Evolutionary conservation across 2,329 filamentous ascomycete genomes (phyloP).

Genomic region (Epichloe sylvatica): DNA sequence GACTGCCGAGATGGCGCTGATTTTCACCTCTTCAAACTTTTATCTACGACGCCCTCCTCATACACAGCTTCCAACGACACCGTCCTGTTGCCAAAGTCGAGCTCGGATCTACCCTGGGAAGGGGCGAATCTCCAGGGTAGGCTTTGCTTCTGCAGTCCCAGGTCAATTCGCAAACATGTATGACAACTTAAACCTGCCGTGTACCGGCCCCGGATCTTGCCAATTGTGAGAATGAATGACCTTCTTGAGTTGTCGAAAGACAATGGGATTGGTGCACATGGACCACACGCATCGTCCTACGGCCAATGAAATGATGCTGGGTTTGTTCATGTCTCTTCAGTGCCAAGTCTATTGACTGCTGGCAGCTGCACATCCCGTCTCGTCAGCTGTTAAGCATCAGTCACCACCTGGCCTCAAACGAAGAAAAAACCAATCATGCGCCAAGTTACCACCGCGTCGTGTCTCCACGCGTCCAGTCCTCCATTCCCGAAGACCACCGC

Average conservation of each 20-base stretch:
- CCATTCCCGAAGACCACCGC: not conserved
- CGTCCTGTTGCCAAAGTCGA: conserved; percentile 29
- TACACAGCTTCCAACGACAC: conserved; percentile 26
- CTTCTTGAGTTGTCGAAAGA: not conserved
- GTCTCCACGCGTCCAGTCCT: not conserved
- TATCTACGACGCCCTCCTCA: conserved; percentile 26
- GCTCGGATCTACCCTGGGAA: conserved; percentile 26
- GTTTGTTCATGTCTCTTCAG: not conserved
- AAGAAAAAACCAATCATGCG: not conserved
- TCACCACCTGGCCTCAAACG: not conserved
- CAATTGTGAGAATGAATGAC: not conserved
- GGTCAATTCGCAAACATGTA: too few species aligned
- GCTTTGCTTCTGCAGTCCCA: too few species aligned
- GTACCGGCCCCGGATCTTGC: too few species aligned
- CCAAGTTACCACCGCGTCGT: not conserved
- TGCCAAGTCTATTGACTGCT: not conserved
- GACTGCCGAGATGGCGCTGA: conserved; percentile 35
- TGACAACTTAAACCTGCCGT: too few species aligned
- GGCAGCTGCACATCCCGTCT: not conserved
- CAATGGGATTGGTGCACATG: not conserved
- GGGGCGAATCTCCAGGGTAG: too few species aligned
- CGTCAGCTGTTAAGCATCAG: not conserved
- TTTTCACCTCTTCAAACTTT: conserved; percentile 30
- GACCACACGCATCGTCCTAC: not conserved
- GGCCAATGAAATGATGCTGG: not conserved